Evolutionary conservation across 2,329 filamentous ascomycete species (phyloP).

Genomic region (Curvularia sp.): DNA sequence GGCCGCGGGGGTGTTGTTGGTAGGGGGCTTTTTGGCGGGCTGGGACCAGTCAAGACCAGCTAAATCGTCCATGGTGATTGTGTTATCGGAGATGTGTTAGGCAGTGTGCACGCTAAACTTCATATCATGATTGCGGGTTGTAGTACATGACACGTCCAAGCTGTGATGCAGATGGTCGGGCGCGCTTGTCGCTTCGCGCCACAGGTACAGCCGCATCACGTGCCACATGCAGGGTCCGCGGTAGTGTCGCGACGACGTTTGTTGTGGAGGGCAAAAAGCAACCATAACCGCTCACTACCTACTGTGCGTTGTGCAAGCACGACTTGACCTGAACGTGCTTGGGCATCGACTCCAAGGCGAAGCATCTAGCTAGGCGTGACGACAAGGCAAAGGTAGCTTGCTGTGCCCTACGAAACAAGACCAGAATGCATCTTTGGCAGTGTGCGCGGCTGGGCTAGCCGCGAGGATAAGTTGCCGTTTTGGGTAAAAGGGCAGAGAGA

Average conservation of each 20-base stretch:
- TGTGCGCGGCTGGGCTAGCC: neutral
- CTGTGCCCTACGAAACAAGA: neutral
- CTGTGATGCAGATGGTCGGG: constrained; percentile 12
- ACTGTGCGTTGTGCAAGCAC: neutral
- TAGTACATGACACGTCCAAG: constrained; percentile 3
- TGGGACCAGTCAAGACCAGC: constrained; percentile 58
- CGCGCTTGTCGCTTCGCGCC: constrained; percentile 20
- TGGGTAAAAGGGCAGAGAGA: constrained; percentile 1
- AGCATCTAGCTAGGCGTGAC: neutral
- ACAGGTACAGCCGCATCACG: constrained; percentile 22
- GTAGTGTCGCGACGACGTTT: neutral
- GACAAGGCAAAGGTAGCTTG: neutral
- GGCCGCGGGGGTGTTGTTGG: constrained; percentile 34
- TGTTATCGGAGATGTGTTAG: constrained; percentile 14
- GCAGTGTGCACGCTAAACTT: constrained; percentile 14
- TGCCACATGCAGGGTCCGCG: constrained; percentile 17
- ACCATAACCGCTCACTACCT: neutral
- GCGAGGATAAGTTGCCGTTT: neutral
- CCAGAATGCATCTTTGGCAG: neutral
- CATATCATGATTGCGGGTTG: constrained; percentile 33
- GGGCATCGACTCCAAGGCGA: neutral
- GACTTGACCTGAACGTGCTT: neutral
- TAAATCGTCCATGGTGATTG: constrained; percentile 59
- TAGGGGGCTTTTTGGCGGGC: constrained; percentile 35
- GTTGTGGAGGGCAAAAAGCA: constrained; percentile 2